Evolutionary conservation across 2,329 filamentous ascomycete genomes (phyloP).

Genomic region (Rhynchosporium agropyri): DNA sequence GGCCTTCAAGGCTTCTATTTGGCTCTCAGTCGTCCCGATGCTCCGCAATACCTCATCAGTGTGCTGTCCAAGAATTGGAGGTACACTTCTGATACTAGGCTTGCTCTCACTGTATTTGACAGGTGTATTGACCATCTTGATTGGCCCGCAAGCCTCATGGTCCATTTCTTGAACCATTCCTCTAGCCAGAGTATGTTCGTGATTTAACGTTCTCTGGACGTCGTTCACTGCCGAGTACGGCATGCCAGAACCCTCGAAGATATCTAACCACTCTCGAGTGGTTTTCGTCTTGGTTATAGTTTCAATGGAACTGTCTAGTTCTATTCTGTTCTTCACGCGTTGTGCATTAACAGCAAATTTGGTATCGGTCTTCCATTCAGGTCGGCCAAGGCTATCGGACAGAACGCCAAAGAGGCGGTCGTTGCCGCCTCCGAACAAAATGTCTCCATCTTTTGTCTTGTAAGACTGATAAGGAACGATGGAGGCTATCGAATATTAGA

Average conservation of each 20-base stretch:
- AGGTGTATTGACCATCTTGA: constrained; percentile 91
- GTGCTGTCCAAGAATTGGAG: constrained; percentile 85
- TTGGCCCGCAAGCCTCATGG: constrained; percentile 78
- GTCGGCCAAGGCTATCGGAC: constrained; percentile 59
- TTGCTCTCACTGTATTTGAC: constrained; percentile 88
- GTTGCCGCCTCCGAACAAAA: constrained; percentile 74
- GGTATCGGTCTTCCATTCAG: constrained; percentile 62
- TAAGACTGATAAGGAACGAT: constrained; percentile 96
- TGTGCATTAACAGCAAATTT: constrained; percentile 64
- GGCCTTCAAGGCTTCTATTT: constrained; percentile 64
- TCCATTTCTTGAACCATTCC: constrained; percentile 89
- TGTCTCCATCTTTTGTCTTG: constrained; percentile 69
- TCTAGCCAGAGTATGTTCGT: constrained; percentile 81
- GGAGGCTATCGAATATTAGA: constrained; percentile 61
- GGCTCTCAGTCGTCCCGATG: constrained; percentile 58
- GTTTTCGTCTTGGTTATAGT: constrained; percentile 72
- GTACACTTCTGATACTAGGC: constrained; percentile 74
- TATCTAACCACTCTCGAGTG: constrained; percentile 82
- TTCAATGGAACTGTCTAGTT: constrained; percentile 80
- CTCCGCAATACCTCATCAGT: constrained; percentile 74
- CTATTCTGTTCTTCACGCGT: constrained; percentile 70
- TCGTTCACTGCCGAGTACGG: constrained; percentile 96
- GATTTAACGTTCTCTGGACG: constrained; percentile 79
- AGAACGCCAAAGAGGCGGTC: constrained; percentile 68
- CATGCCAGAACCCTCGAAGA: constrained; percentile 89